Conservation (phyloP, 2,329 filamentous ascomycete species). For the Pseudogymnoascus sp. region DNA sequence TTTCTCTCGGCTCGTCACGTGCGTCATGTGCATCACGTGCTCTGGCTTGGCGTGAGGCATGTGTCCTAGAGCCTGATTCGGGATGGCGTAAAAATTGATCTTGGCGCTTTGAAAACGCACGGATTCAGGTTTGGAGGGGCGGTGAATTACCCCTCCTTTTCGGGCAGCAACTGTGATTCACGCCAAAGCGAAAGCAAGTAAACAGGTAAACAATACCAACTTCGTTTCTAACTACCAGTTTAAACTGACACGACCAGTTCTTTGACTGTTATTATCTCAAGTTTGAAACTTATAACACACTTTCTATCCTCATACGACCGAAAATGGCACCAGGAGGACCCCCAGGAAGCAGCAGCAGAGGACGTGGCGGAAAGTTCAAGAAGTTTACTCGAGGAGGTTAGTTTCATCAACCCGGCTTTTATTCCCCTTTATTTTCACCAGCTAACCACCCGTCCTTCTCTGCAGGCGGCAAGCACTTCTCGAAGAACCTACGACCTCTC, state of each 20-base stretch:
- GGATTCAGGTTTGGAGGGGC: slow-evolving; percentile 7
- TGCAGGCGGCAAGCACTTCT: slow-evolving; percentile 89
- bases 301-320: slow-evolving; percentile 12
- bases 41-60: neutral
- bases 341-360: slow-evolving; percentile 43
- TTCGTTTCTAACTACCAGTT: neutral
- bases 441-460: slow-evolving; percentile 17
- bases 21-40: neutral
- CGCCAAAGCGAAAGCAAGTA: neutral
- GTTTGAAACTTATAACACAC: slow-evolving; percentile 12
- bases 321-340: slow-evolving; percentile 45
- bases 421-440: neutral
- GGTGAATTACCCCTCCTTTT: slow-evolving; percentile 10
- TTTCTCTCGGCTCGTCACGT: neutral
- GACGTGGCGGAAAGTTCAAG: slow-evolving; percentile 87
- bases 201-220: slow-evolving; percentile 8
- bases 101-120: slow-evolving; percentile 6
- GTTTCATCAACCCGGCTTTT: slow-evolving; percentile 22
- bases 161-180: slow-evolving; percentile 10
- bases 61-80: neutral
- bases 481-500: slow-evolving; percentile 78
- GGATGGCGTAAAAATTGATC: slow-evolving; percentile 2
- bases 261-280: neutral
- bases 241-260: neutral
- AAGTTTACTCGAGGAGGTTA: slow-evolving; percentile 88